Conservation (phyloP, 768 basidiomycete species). For the Amanita polypyramis region DNA sequence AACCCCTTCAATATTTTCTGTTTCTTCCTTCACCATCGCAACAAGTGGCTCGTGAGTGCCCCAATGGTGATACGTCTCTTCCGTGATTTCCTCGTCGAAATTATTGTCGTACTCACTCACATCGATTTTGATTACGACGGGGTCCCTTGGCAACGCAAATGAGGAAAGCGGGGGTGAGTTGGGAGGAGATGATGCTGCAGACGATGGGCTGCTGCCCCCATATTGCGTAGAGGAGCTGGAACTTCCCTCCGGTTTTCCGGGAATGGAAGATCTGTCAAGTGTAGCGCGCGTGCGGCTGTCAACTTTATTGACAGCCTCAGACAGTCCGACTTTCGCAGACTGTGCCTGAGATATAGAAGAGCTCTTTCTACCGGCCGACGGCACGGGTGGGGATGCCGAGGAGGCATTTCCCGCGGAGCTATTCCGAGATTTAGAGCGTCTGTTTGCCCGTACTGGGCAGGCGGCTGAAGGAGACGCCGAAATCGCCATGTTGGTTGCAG, state of each 20-base stretch:
- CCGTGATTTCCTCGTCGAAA: constrained; percentile 1
- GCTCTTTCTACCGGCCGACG: not conserved
- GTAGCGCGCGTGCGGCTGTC: too few relatives aligned
- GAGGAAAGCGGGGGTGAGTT: not conserved
- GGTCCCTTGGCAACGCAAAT: not conserved
- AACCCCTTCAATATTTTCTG: too few relatives aligned
- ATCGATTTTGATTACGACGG: not conserved
- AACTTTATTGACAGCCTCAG: too few relatives aligned
- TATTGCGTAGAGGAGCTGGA: not conserved
- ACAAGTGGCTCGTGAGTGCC: too few relatives aligned
- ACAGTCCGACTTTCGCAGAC: not conserved
- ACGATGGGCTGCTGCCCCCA: not conserved
- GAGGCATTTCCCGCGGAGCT: not conserved
- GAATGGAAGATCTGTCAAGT: too few relatives aligned
- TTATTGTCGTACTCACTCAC: not conserved
- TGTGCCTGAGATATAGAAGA: not conserved
- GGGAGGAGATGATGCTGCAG: not conserved
- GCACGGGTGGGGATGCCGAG: not conserved
- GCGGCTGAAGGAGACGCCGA: not conserved
- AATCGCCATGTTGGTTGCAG: not conserved
- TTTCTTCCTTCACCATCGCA: too few relatives aligned
- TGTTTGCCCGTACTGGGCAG: not conserved
- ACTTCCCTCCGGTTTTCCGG: not conserved
- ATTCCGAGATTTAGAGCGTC: not conserved
- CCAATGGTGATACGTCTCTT: constrained; percentile 4